Evolutionary conservation across 148 eudicot species (phyloP).

Genomic region (Fallopia convolvulus): DNA sequence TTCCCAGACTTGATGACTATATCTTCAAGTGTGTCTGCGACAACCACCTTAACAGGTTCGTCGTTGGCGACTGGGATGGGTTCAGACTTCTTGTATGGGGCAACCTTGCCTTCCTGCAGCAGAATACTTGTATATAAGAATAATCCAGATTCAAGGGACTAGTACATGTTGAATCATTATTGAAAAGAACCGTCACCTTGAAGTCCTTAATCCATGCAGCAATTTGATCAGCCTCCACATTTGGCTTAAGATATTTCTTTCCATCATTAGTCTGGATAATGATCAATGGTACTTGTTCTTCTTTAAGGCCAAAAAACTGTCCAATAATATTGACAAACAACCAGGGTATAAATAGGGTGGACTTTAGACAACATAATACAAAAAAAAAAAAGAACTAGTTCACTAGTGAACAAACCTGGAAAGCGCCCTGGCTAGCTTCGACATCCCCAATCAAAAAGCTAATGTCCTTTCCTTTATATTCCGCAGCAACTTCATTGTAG

Average conservation of each 20-base stretch:
- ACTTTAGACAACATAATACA: neutral
- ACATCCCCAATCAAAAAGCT: constrained; percentile 77
- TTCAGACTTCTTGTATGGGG: constrained; percentile 49
- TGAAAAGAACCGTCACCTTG: constrained; percentile 34
- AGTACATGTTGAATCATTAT: neutral
- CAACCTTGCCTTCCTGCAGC: constrained; percentile 51
- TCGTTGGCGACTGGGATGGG: constrained; percentile 48
- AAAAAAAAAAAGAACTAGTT: neutral
- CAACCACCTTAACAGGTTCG: constrained; percentile 68
- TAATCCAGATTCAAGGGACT: neutral
- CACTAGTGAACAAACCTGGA: constrained; percentile 46
- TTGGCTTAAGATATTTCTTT: constrained; percentile 65
- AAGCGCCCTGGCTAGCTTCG: constrained; percentile 81
- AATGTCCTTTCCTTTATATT: constrained; percentile 65
- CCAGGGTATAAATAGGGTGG: neutral
- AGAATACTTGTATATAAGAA: neutral
- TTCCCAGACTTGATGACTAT: constrained; percentile 50
- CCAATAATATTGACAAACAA: constrained; percentile 9
- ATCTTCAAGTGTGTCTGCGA: constrained; percentile 50
- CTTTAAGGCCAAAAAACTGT: constrained; percentile 80
- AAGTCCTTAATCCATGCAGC: constrained; percentile 75
- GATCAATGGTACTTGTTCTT: constrained; percentile 78
- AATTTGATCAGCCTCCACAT: constrained; percentile 68
- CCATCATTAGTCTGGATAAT: constrained; percentile 70
- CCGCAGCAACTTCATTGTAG: constrained; percentile 65